Evolutionary conservation across 495 filamentous ascomycete species (phyloP).

Genomic region (Penicillium lividum): DNA sequence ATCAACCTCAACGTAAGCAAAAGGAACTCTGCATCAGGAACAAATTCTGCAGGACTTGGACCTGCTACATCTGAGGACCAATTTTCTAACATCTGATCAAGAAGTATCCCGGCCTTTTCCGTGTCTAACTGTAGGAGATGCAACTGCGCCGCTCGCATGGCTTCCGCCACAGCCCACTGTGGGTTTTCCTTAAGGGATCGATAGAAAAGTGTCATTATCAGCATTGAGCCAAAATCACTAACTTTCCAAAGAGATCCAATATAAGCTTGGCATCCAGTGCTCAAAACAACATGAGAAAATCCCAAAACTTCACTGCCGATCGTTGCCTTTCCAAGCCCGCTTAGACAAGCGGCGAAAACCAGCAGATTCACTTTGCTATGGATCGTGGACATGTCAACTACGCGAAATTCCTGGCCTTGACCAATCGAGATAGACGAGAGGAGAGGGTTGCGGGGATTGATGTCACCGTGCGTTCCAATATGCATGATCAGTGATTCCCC

Average conservation of each 20-base stretch:
- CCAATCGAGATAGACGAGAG: constrained; percentile 32
- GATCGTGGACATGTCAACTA: constrained; percentile 30
- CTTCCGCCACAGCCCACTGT: constrained; percentile 18
- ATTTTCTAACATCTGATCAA: constrained; percentile 23
- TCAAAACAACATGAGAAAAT: constrained; percentile 33
- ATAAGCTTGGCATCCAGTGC: constrained; percentile 33
- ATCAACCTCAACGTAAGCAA: constrained; percentile 26
- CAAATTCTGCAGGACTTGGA: constrained; percentile 21
- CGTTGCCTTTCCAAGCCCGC: constrained; percentile 29
- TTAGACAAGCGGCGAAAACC: constrained; percentile 34
- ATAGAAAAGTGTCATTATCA: constrained; percentile 37
- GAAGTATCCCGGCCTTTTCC: constrained; percentile 20
- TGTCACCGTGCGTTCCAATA: constrained; percentile 32
- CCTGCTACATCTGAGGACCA: constrained; percentile 12
- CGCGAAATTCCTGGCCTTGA: constrained; percentile 30
- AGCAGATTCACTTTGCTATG: constrained; percentile 29
- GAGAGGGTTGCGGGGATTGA: constrained; percentile 29
- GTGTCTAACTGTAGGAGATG: constrained; percentile 26
- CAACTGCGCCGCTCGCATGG: constrained; percentile 24
- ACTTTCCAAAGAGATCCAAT: constrained; percentile 34
- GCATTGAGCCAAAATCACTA: constrained; percentile 33
- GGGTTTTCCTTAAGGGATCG: constrained; percentile 19
- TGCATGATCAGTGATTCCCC: constrained; percentile 28
- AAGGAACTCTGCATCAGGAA: constrained; percentile 26
- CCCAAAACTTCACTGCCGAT: constrained; percentile 31